phyloP scores from a whole-genome alignment of 768 basidiomycete species.

The Leucogyrophana mollusca region DNA sequence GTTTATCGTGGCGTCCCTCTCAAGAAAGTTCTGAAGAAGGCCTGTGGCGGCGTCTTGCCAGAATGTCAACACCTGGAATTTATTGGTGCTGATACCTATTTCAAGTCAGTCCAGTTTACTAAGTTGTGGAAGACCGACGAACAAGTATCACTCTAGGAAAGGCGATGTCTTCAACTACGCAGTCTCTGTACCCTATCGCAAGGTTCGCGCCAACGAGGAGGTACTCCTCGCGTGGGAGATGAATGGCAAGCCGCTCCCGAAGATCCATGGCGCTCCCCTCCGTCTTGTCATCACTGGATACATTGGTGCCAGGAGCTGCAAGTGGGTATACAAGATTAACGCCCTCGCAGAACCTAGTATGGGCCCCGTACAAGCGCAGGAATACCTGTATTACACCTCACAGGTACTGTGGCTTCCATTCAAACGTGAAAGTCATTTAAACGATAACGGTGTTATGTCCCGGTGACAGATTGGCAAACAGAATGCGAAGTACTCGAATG shows the following conservation, averaged over 20 bases:
- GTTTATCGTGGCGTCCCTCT: conserved; percentile 52
- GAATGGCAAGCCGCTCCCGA: conserved; percentile 46
- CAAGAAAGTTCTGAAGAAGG: conserved; percentile 52
- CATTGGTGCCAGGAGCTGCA: conserved; percentile 53
- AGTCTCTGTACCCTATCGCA: conserved; percentile 49
- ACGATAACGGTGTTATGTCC: not conserved
- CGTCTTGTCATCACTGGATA: conserved; percentile 51
- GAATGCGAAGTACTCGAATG: conserved; percentile 50
- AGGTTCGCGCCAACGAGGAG: conserved; percentile 45
- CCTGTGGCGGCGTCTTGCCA: conserved; percentile 48
- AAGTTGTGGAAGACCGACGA: not conserved
- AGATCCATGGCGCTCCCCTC: conserved; percentile 50
- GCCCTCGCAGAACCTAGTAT: conserved; percentile 46
- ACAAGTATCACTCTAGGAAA: conserved; percentile 23
- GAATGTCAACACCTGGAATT: conserved; percentile 53
- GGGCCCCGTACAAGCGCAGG: conserved; percentile 52
- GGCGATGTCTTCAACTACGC: conserved; percentile 40
- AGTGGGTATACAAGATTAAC: conserved; percentile 55
- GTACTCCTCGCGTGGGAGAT: conserved; percentile 55
- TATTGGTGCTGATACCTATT: conserved; percentile 57
- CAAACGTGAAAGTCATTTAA: not conserved
- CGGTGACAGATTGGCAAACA: conserved; percentile 46
- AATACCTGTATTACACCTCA: conserved; percentile 51
- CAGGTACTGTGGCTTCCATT: conserved; percentile 32
- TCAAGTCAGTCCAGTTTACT: conserved; percentile 34